phyloP scores from a whole-genome alignment of 78 protist species.

The Dictyostelium brefeldianum region DNA sequence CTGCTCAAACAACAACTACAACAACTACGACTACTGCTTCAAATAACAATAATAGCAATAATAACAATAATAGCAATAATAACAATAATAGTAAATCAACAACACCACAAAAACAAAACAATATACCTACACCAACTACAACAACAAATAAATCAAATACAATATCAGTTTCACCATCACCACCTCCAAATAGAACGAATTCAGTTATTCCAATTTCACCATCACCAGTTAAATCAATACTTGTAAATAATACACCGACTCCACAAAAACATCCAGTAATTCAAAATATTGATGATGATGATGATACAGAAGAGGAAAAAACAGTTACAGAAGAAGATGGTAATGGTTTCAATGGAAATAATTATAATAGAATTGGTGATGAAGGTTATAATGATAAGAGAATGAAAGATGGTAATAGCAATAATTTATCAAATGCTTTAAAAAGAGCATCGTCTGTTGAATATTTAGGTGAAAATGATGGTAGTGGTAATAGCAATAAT shows the following conservation, averaged over 20 bases:
- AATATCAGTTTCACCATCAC: neutral
- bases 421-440: neutral
- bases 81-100: neutral
- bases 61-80: neutral
- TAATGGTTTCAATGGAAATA: neutral
- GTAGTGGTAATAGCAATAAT: neutral
- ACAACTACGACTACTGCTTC: too few relatives aligned
- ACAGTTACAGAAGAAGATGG: constrained; percentile 6
- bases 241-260: neutral
- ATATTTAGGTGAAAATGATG: neutral
- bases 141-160: neutral
- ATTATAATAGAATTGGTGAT: neutral
- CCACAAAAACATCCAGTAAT: neutral
- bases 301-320: neutral
- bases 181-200: neutral
- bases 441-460: neutral
- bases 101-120: neutral
- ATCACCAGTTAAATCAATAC: neutral
- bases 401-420: too few relatives aligned
- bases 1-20: too few relatives aligned
- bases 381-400: too few relatives aligned
- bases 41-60: neutral
- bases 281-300: neutral
- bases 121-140: neutral
- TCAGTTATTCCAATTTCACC: neutral